These are phyloP conservation scores for Fusarium praegraminearum DNA, from an alignment of 2,329 filamentous ascomycete genomes.

Conservation along the genomic window DNA sequence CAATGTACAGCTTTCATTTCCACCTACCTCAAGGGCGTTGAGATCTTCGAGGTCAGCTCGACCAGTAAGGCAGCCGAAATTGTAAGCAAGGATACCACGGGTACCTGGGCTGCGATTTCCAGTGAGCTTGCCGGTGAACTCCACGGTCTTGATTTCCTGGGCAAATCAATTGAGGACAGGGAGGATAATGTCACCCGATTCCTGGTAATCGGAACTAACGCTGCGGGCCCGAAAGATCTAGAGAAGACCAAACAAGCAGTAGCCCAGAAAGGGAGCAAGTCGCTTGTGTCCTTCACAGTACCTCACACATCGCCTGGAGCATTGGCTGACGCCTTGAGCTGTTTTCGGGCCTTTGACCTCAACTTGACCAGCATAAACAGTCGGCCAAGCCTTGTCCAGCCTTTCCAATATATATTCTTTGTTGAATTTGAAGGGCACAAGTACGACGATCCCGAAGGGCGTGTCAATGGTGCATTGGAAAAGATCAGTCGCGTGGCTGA, in stretches of 20 bases:
- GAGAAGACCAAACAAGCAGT: constrained; percentile 45
- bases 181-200: constrained; percentile 84
- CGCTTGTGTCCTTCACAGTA: constrained; percentile 85
- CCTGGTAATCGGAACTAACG: constrained; percentile 69
- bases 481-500: constrained; percentile 69
- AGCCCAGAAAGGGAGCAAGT: constrained; percentile 65
- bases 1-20: constrained; percentile 85
- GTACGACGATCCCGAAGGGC: constrained; percentile 62
- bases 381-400: constrained; percentile 77
- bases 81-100: constrained; percentile 68
- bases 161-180: constrained; percentile 76
- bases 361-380: constrained; percentile 94
- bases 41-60: constrained; percentile 84
- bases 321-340: constrained; percentile 81
- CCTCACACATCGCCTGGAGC: constrained; percentile 83
- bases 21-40: constrained; percentile 76
- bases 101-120: constrained; percentile 80
- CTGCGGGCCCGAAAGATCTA: constrained; percentile 44
- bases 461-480: constrained; percentile 70
- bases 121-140: constrained; percentile 78
- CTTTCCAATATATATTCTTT: constrained; percentile 96
- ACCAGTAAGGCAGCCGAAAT: constrained; percentile 89
- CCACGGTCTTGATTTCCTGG: constrained; percentile 76
- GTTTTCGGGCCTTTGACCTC: constrained; percentile 78
- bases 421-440: constrained; percentile 83